These are phyloP conservation scores for Colletotrichum lentis DNA, from an alignment of 2,329 filamentous ascomycete genomes.

Conservation along the genomic window DNA sequence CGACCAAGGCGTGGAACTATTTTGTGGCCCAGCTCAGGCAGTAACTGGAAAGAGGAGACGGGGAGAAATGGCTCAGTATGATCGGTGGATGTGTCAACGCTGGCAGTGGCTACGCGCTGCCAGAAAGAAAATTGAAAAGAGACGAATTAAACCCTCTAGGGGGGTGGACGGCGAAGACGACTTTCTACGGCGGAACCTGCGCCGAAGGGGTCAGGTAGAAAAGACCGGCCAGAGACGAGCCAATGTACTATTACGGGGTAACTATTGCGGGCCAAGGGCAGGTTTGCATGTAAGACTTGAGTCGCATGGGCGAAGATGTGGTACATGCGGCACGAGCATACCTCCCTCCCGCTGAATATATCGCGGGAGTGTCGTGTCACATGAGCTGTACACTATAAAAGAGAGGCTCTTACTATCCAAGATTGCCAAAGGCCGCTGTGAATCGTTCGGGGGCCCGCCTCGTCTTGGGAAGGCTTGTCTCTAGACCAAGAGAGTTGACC, in stretches of 20 bases:
- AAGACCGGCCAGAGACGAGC: not conserved
- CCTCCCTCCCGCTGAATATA: not conserved
- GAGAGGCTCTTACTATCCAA: not conserved
- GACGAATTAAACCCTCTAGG: no score
- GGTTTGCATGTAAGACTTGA: not conserved
- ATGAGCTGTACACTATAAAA: constrained; percentile 23
- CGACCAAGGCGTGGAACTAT: not conserved
- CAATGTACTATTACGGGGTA: constrained; percentile 4
- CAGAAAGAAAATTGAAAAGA: no score
- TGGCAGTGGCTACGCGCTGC: no score
- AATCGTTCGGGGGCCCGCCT: not conserved
- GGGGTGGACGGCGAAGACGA: not conserved
- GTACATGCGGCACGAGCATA: no score
- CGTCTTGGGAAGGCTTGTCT: not conserved
- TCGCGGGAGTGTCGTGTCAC: not conserved
- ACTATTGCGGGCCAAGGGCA: not conserved
- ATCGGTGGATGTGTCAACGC: not conserved
- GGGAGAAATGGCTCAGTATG: not conserved
- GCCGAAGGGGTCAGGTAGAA: not conserved
- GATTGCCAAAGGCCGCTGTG: not conserved
- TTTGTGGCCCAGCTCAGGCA: no score
- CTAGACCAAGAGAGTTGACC: not conserved
- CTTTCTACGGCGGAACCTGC: not conserved
- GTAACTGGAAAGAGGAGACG: no score
- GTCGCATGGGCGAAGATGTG: not conserved